Evolutionary conservation across 1,139 yeast species (phyloP).

Genomic region (Zygosaccharomyces pseudobailii): DNA sequence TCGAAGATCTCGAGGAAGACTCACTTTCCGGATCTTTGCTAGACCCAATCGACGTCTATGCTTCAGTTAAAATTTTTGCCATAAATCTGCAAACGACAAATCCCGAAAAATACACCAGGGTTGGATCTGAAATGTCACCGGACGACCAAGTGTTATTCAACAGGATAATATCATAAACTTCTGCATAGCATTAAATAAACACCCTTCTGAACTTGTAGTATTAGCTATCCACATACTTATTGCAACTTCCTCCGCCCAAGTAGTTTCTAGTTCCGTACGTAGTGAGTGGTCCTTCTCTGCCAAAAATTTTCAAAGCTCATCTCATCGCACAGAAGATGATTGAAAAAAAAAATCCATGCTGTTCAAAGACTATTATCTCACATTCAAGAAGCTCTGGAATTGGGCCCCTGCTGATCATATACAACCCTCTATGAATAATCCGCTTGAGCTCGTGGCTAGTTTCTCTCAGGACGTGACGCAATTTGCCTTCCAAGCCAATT

Average conservation of each 20-base stretch:
- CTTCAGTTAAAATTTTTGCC: slow-evolving; percentile 42
- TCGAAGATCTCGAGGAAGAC: slow-evolving; percentile 69
- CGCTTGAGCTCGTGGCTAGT: slow-evolving; percentile 24
- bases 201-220: too few species aligned
- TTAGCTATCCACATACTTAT: neutral
- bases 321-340: slow-evolving; percentile 12
- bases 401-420: neutral
- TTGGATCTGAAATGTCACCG: slow-evolving; percentile 32
- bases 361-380: neutral
- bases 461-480: slow-evolving; percentile 29
- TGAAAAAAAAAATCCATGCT: slow-evolving; percentile 3
- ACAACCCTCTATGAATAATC: slow-evolving; percentile 10
- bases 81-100: slow-evolving; percentile 34
- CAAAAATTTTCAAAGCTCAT: slow-evolving; percentile 13
- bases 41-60: slow-evolving; percentile 65
- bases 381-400: slow-evolving; percentile 1
- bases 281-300: neutral
- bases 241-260: neutral
- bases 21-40: slow-evolving; percentile 75
- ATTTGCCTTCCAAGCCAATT: slow-evolving; percentile 33
- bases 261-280: neutral
- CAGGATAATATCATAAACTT: neutral
- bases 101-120: slow-evolving; percentile 33
- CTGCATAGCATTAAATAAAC: too few species aligned
- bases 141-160: slow-evolving; percentile 33